Evolutionary conservation across 306 rosid genomes (phyloP), one percentile per base, ranked within the genome.

Genomic region (Glycine latifolia): DNA sequence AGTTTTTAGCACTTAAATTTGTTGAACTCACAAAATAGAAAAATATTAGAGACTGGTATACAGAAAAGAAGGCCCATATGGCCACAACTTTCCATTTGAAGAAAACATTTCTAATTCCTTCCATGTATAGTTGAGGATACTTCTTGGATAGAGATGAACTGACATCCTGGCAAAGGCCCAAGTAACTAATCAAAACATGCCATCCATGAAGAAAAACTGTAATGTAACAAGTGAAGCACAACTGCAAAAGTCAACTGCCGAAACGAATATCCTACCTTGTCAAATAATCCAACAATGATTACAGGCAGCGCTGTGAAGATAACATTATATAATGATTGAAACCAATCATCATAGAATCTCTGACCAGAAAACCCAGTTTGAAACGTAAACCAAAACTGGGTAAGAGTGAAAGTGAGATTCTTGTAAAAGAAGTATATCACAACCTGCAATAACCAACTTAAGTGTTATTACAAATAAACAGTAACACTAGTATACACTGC

Each of bases 311-410:
- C 99, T 2, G 99, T 91, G 81, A 95, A 95, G 81, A 95, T 90
- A 81, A 95, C 99, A 84, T 95, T 95, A 81, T 89, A 95, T 43
- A 95, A 76, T 35, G 99, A 93, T 83, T 95, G 99, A 81, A 87
- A 90, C 99, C 98, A 95, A 85, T 95, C 97, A 74, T 95, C 99
- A 77, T 95, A 95, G 83, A 95, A 95, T 83, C 99, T 93, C 82
- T 95, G 99, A 82, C 99, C 99, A 81, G 99, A 95, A 79, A 88
- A 95, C 79, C 99, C 99, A 75, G 99, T 95, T 85, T 95, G 94
- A 75, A 95, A 95, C 77, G 97, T 95, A 90, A 90, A 95, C 97
- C 99, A 93, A 88, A 95, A 95, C 87, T 91, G 99, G 78, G 99
- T 95, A 85, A 95, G 90, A 77, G 97, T 90, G 85, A 95, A 95